A percentile compares a stretch with the other conserved stretches of the same genome.
phyloP scores from a whole-genome alignment of 495 filamentous ascomycete species.

The Aspergillus sclerotioniger region DNA sequence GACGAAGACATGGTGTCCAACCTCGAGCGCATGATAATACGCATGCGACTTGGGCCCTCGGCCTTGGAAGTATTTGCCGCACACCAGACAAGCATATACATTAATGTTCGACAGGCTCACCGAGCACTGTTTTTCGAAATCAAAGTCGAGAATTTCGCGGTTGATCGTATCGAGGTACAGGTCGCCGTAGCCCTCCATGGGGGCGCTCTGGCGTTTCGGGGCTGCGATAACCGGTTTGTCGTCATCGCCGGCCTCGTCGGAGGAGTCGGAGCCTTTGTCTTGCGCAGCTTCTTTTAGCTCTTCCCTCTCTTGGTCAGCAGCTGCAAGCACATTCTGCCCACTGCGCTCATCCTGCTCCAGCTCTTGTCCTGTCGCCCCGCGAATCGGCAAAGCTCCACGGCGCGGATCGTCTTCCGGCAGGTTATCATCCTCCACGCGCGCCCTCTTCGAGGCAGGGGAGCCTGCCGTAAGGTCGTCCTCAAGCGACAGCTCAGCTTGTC shows the following conservation, averaged over 20 bases:
- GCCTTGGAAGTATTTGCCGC: slow-evolving; percentile 96
- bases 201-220: slow-evolving; percentile 65
- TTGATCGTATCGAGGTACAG: slow-evolving; percentile 98
- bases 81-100: slow-evolving; percentile 96
- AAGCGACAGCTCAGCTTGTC: slow-evolving; percentile 73
- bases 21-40: slow-evolving; percentile 95
- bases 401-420: slow-evolving; percentile 30
- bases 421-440: slow-evolving; percentile 59
- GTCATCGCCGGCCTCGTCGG: slow-evolving; percentile 40
- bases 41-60: slow-evolving; percentile 91
- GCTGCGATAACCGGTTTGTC: slow-evolving; percentile 41
- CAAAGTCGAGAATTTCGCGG: slow-evolving; percentile 82
- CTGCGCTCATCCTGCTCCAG: slow-evolving; percentile 35
- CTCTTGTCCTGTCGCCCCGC: slow-evolving; percentile 34
- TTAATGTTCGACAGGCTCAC: slow-evolving; percentile 96
- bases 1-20: slow-evolving; percentile 94
- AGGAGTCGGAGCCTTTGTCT: slow-evolving; percentile 24
- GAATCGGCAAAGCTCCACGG: slow-evolving; percentile 42
- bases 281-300: slow-evolving; percentile 40
- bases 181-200: slow-evolving; percentile 87
- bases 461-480: slow-evolving; percentile 57
- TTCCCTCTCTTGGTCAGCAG: slow-evolving; percentile 40
- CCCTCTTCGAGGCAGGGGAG: slow-evolving; percentile 77
- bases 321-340: slow-evolving; percentile 36
- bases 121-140: slow-evolving; percentile 98